Conservation (phyloP, 371 early-diverging fungal species). For the Chytridiales sp. region DNA sequence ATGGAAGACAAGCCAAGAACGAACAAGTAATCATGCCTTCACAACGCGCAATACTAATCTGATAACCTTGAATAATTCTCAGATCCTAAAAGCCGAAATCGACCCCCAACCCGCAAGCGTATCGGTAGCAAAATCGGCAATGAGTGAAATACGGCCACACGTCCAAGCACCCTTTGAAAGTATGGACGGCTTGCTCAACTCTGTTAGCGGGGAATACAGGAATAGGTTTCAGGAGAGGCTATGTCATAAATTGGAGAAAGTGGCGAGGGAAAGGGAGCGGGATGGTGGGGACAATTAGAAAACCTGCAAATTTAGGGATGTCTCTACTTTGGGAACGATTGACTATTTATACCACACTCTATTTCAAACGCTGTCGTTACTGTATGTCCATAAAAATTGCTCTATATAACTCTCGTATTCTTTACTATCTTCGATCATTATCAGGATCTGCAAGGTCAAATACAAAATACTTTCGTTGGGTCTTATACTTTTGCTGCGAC, state of each 20-base stretch:
- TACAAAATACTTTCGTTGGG: no score
- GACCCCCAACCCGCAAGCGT: slow-evolving; percentile 17
- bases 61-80: not conserved
- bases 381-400: no score
- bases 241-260: slow-evolving; percentile 23
- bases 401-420: no score
- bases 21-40: not conserved
- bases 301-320: no score
- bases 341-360: no score
- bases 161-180: slow-evolving; percentile 27
- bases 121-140: slow-evolving; percentile 17
- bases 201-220: slow-evolving; percentile 28
- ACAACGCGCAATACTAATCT: not conserved
- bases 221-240: slow-evolving; percentile 23
- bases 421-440: no score
- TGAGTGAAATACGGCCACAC: slow-evolving; percentile 19
- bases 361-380: no score
- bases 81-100: slow-evolving; percentile 24
- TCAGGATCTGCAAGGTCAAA: no score
- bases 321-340: no score
- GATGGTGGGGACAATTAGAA: slow-evolving; percentile 1
- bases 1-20: no score
- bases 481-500: no score
- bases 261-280: slow-evolving; percentile 15
- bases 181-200: slow-evolving; percentile 28